Conservation (phyloP, 179 eudicot species). For the Dionaea muscipula region DNA sequence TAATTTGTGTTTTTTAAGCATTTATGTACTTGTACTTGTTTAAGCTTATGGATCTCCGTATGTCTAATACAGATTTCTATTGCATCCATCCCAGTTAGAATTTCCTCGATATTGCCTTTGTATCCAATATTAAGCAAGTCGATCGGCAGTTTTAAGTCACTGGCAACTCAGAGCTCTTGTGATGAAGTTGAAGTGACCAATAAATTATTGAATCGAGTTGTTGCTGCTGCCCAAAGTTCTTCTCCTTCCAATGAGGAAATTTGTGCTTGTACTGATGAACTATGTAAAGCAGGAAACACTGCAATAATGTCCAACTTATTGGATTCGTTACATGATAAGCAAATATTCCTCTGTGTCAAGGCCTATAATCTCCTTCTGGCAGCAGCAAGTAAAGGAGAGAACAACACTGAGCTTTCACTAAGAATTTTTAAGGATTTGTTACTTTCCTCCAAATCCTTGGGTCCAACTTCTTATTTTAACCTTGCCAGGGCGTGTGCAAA, state of each 20-base stretch:
- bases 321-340: conserved; percentile 27
- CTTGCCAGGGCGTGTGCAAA: conserved; percentile 53
- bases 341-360: conserved; percentile 25
- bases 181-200: conserved; percentile 27
- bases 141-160: conserved; percentile 16
- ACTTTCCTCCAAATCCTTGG: conserved; percentile 19
- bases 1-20: no score
- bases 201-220: conserved; percentile 30
- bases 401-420: conserved; percentile 33
- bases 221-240: conserved; percentile 21
- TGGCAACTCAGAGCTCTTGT: conserved; percentile 30
- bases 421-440: conserved; percentile 50
- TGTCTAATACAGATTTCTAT: conserved; percentile 27
- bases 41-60: not conserved
- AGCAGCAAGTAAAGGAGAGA: conserved; percentile 37
- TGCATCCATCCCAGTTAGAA: conserved; percentile 27
- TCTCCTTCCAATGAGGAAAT: conserved; percentile 22
- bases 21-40: not conserved
- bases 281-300: conserved; percentile 32
- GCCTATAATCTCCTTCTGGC: conserved; percentile 51
- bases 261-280: conserved; percentile 31
- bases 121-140: conserved; percentile 18
- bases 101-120: conserved; percentile 22
- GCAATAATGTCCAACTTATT: conserved; percentile 30
- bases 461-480: conserved; percentile 29